Conservation (phyloP, 208 protist species). For the Trypanosoma platydactyli region DNA sequence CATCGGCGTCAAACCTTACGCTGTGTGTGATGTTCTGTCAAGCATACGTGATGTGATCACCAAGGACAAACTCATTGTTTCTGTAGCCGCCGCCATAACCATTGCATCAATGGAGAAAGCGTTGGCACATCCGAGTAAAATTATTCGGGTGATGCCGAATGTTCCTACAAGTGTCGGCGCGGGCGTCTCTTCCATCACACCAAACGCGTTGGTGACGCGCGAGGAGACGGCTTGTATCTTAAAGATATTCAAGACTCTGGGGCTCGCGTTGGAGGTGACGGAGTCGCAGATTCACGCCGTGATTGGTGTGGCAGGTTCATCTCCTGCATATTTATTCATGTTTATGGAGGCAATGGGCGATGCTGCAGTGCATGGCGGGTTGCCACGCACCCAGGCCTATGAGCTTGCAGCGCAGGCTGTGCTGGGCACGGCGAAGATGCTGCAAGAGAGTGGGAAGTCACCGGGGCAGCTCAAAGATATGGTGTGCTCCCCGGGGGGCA, state of each 20-base stretch:
- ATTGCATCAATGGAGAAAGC: slow-evolving; percentile 69
- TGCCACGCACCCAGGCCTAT: slow-evolving; percentile 83
- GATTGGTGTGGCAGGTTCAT: slow-evolving; percentile 94
- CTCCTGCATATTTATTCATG: slow-evolving; percentile 95
- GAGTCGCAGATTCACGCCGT: slow-evolving; percentile 90
- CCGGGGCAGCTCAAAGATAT: slow-evolving; percentile 90
- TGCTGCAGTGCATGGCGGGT: slow-evolving; percentile 90
- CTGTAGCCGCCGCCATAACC: slow-evolving; percentile 90
- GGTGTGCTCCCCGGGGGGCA: slow-evolving; percentile 94
- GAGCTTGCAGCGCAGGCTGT: slow-evolving; percentile 93
- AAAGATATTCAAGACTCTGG: slow-evolving; percentile 73
- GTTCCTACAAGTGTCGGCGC: slow-evolving; percentile 79
- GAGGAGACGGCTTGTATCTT: slow-evolving; percentile 49
- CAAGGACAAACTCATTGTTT: slow-evolving; percentile 81
- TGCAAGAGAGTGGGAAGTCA: slow-evolving; percentile 69
- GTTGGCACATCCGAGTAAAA: slow-evolving; percentile 42
- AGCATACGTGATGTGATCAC: slow-evolving; percentile 43
- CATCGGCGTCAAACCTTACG: slow-evolving; percentile 94
- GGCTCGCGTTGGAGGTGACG: slow-evolving; percentile 53
- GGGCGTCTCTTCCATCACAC: slow-evolving; percentile 66
- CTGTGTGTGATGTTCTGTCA: slow-evolving; percentile 60
- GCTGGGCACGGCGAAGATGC: slow-evolving; percentile 90
- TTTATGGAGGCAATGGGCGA: slow-evolving; percentile 97
- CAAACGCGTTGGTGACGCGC: slow-evolving; percentile 37
- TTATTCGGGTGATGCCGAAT: slow-evolving; percentile 97